A percentile compares a stretch with the other conserved stretches of the same genome.
These are phyloP conservation scores for Talaromyces sp. DNA, from an alignment of 2,329 filamentous ascomycete species.

Conservation along the genomic window DNA sequence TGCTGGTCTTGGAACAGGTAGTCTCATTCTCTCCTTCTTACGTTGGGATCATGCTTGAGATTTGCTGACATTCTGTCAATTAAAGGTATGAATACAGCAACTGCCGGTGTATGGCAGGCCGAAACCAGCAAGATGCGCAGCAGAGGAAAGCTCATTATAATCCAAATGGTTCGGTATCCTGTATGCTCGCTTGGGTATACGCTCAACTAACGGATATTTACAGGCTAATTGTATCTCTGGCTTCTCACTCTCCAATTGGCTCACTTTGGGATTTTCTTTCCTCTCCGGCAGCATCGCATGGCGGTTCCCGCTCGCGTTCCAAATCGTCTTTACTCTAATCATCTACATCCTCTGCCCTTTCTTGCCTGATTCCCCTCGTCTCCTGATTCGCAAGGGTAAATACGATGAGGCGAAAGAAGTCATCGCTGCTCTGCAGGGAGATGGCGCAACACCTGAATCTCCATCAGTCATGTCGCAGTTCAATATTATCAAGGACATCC, in stretches of 20 bases:
- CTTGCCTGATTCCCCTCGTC: slow-evolving; percentile 46
- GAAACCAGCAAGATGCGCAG: slow-evolving; percentile 42
- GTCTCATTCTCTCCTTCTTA: not conserved
- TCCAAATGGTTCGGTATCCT: slow-evolving; percentile 26
- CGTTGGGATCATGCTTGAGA: slow-evolving; percentile 16
- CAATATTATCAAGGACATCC: slow-evolving; percentile 34
- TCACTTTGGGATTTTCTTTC: slow-evolving; percentile 44
- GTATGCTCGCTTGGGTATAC: not conserved
- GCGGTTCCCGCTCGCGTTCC: slow-evolving; percentile 44
- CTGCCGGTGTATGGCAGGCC: slow-evolving; percentile 45
- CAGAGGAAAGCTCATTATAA: slow-evolving; percentile 26
- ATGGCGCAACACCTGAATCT: slow-evolving; percentile 8
- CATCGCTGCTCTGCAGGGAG: slow-evolving; percentile 20
- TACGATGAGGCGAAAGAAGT: slow-evolving; percentile 40
- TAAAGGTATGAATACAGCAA: slow-evolving; percentile 42
- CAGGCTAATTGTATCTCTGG: slow-evolving; percentile 49
- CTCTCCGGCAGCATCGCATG: slow-evolving; percentile 34
- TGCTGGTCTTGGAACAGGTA: slow-evolving; percentile 48
- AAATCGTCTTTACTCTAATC: slow-evolving; percentile 41
- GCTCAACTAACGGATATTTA: slow-evolving; percentile 34
- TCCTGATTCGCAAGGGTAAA: slow-evolving; percentile 41
- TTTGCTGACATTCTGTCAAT: not conserved
- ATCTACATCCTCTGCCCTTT: slow-evolving; percentile 40
- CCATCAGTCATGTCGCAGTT: slow-evolving; percentile 12
- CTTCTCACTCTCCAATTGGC: slow-evolving; percentile 48